Conservation (phyloP, 495 filamentous ascomycete genomes). For the Penicillium cosmopolitanum region DNA sequence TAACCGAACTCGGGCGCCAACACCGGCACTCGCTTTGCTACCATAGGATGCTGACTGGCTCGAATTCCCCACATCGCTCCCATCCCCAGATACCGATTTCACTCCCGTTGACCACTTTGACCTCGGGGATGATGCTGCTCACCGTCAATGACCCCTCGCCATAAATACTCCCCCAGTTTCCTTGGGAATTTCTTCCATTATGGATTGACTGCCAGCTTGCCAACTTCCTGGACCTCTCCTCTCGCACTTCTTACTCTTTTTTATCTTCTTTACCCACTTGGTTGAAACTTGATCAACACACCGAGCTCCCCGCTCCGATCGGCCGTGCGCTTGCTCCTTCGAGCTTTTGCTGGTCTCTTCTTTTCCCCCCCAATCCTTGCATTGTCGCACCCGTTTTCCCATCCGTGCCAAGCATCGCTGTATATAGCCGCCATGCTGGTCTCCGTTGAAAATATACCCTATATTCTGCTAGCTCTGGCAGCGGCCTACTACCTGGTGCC, state of each 20-base stretch:
- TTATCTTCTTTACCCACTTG: not conserved
- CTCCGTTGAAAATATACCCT: conserved; percentile 60
- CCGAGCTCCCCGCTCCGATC: conserved; percentile 5
- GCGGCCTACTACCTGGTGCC: conserved; percentile 68
- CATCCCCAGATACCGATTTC: conserved; percentile 38
- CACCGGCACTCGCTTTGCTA: conserved; percentile 4
- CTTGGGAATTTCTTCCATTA: not conserved
- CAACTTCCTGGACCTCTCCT: not conserved
- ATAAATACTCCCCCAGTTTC: conserved; percentile 17
- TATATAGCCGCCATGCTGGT: conserved; percentile 36
- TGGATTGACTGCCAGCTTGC: conserved; percentile 12
- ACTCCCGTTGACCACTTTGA: conserved; percentile 29
- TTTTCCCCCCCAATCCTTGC: not conserved
- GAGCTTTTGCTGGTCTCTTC: not conserved
- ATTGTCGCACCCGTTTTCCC: not conserved
- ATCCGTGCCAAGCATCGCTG: not conserved
- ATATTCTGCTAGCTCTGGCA: conserved; percentile 54
- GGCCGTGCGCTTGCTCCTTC: conserved; percentile 10
- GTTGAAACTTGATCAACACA: not conserved
- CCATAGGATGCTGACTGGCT: conserved; percentile 5
- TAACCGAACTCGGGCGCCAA: conserved; percentile 6
- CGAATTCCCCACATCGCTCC: conserved; percentile 7
- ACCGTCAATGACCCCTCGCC: conserved; percentile 3
- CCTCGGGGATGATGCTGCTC: conserved; percentile 37
- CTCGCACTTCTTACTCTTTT: not conserved